Percentiles rank a stretch among this genome's conserved stretches.
Evolutionary conservation across 2,329 filamentous ascomycete genomes (phyloP).

Genomic region (Macroventuria anomochaeta): DNA sequence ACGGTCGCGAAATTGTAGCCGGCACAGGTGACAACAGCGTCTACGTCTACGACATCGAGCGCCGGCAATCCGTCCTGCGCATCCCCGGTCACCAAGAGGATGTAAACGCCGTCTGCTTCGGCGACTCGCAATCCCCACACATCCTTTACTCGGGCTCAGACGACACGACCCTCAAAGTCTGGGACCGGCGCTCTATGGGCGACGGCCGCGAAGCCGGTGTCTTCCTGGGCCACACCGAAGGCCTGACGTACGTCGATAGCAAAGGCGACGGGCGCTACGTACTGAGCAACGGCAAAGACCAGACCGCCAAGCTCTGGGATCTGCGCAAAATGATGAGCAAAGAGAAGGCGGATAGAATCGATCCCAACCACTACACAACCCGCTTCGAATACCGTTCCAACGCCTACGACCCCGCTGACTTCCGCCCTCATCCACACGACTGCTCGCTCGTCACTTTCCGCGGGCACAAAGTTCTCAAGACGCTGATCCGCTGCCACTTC

Average conservation of each 20-base stretch:
- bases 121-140: constrained; percentile 85
- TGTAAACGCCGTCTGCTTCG: constrained; percentile 96
- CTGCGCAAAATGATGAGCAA: constrained; percentile 85
- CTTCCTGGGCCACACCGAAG: constrained; percentile 70
- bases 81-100: constrained; percentile 83
- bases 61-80: constrained; percentile 73
- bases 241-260: constrained; percentile 72
- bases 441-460: constrained; percentile 93
- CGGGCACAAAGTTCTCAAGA: constrained; percentile 86
- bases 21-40: constrained; percentile 82
- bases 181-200: constrained; percentile 80
- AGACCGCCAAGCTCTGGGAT: constrained; percentile 98
- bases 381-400: constrained; percentile 78
- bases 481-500: constrained; percentile 94
- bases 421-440: constrained; percentile 79
- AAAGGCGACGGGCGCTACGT: constrained; percentile 91
- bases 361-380: constrained; percentile 64
- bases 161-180: constrained; percentile 92
- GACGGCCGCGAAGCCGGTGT: constrained; percentile 68
- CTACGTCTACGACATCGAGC: constrained; percentile 91
- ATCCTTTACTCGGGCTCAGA: constrained; percentile 96
- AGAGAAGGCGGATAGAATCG: constrained; percentile 64
- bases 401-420: constrained; percentile 68
- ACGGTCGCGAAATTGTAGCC: constrained; percentile 87
- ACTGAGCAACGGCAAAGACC: constrained; percentile 92